Base-by-base conservation (phyloP, 495 filamentous ascomycete species). In the Cercophora scortea region DNA sequence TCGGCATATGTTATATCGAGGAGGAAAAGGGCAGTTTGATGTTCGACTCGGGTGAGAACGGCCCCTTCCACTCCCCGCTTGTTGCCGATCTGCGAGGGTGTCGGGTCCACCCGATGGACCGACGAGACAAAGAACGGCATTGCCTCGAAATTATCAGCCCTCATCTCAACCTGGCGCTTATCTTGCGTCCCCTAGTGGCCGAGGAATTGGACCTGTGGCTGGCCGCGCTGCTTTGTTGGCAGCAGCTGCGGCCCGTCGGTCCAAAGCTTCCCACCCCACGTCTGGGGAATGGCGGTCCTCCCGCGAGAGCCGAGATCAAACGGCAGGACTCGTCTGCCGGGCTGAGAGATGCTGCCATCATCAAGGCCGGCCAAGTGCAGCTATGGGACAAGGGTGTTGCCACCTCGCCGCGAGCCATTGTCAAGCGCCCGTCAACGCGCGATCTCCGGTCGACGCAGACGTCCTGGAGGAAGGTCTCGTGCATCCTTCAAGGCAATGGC, bases 351-450 rank as follows among this genome's bases (percentile, higher is more conserved):
- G 80, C 83, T 11, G 82, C 90, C 36, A 95, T 97, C 53, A 99
- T 97, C 71, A 99, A 99, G 65, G 88, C 96, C 47, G 94, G 90
- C 40, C 95, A 90, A 63, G 86, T 97, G 74, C 80, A 91, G 56
- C 79, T 91, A 34, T 97, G 91, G 91, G 86, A 96, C 63, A 86
- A 78, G 58, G 79, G 77, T 16, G 67, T 68, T 3, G 78, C 73
- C 60, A 75, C 69, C 52, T 79, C 70, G 45, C 79, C 69, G 51
- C 73, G 73, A 58, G 71, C 74, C 59, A 80, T 77, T 60, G 73
- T 73, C 44, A 70, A 70, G 52, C 69, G 72, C 4, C 68, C 75
- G 11, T 73, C 75, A 11, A 71, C 75, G 9, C 66, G 75, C 49
- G 71, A 77, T 54, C 58, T 74, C 15, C 64, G 67, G 32, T 62